Percentiles rank a stretch among this genome's conserved stretches.
Conservation (phyloP, 2,329 filamentous ascomycete species). For the Trichoderma lentiforme region DNA sequence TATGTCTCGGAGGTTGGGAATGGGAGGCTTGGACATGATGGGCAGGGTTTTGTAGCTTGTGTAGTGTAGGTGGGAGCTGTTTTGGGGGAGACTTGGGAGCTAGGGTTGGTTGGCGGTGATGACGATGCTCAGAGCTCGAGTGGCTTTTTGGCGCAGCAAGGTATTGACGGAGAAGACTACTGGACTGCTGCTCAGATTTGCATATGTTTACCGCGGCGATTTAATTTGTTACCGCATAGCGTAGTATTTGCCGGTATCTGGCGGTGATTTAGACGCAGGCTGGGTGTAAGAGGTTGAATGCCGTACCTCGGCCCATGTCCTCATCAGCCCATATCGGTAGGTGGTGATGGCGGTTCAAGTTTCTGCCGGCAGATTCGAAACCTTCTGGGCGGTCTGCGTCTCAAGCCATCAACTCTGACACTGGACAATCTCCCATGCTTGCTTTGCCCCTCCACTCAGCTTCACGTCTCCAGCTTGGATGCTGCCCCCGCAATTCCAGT, state of each 20-base stretch:
- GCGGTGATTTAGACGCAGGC: background rate
- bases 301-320: background rate
- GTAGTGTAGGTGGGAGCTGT: background rate
- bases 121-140: background rate
- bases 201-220: no score
- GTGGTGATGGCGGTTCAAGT: background rate
- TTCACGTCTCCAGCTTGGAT: background rate
- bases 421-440: background rate
- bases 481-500: conserved; percentile 1
- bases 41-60: background rate
- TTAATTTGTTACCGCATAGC: no score
- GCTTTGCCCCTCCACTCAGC: background rate
- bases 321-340: background rate
- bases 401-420: background rate
- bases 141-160: background rate
- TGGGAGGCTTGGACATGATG: conserved; percentile 9
- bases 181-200: no score
- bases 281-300: background rate
- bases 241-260: background rate
- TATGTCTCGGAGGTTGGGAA: conserved; percentile 67
- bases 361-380: conserved; percentile 1
- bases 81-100: background rate
- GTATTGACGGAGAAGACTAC: no score
- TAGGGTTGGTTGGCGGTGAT: background rate
- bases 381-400: background rate